Base-by-base conservation (phyloP, 139 green algal genomes). In the Choricystis sp. region DNA sequence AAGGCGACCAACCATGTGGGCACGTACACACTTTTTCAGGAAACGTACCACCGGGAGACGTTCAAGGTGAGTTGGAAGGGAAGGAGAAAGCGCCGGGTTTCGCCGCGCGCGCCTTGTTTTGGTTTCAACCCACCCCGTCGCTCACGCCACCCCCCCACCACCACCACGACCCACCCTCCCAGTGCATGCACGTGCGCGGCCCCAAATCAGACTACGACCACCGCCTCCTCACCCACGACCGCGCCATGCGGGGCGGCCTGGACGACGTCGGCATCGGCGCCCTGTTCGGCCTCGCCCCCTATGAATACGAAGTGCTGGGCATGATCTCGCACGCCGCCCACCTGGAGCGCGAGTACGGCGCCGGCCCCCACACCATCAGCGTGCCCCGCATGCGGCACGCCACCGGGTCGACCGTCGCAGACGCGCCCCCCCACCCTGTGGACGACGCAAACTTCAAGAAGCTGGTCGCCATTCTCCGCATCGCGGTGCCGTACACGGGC, bases 21-120 rank as follows among this genome's bases (percentile, higher is more conserved):
- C 70, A 87, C 81, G 16, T 87, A 81, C 68, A 85, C 80, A 2
- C 69, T 87, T 29, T 87, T 87, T 70, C 81, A 87, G 68, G 79
- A 85, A 74, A 76, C 76, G 19, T 85, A 85, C 70, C 76, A 85
- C 70, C 63, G 67, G 9, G 29, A 64, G 4, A 77, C 72, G 1
- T 82, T 84, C 59, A 60, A 68, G 64, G 55, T 79, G 20, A 66
- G 31, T 16, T 69, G 78, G 25, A 52, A 52, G 9, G 40, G 40
- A 21, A 16, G 40, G 40, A 52, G 40, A 16, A 52, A n/a, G n/a
- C n/a, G n/a, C n/a, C n/a, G n/a, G n/a, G n/a, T n/a, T n/a, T n/a
- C n/a, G n/a, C n/a, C n/a, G n/a, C n/a, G n/a, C n/a, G n/a, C n/a
- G n/a, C n/a, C n/a, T n/a, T n/a, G n/a, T n/a, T n/a, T n/a, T n/a